These are phyloP conservation scores for Trichoderma guizhouense DNA, from an alignment of 2,329 filamentous ascomycete genomes.

Conservation along the genomic window DNA sequence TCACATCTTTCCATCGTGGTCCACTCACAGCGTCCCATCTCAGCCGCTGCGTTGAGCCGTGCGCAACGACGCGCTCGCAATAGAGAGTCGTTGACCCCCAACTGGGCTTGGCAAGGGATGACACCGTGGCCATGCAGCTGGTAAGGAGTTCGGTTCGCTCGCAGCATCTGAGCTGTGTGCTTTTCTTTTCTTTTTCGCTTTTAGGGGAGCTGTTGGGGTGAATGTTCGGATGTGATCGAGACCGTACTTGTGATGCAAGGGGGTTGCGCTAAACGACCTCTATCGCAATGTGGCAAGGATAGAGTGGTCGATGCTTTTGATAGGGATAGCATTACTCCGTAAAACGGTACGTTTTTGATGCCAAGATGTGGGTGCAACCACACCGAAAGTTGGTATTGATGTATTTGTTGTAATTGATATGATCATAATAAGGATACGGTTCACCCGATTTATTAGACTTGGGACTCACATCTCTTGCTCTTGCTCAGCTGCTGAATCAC, in stretches of 20 bases:
- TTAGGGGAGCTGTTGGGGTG: not conserved
- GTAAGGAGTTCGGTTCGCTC: not conserved
- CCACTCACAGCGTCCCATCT: not conserved
- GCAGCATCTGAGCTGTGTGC: not conserved
- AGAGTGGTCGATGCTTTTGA: not conserved
- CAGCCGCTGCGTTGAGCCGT: not conserved
- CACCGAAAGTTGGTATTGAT: not conserved
- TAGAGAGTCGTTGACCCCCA: not conserved
- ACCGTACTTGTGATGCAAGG: not conserved
- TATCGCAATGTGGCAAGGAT: not conserved
- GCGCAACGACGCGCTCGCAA: not conserved
- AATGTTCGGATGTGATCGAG: not conserved
- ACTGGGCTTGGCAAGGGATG: not conserved
- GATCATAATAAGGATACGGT: not conserved
- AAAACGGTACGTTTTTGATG: not conserved
- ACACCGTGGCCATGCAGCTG: not conserved
- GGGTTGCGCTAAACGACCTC: not conserved
- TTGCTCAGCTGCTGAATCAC: not conserved
- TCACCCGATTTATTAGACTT: not conserved
- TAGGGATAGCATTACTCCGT: not conserved
- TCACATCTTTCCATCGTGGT: not conserved
- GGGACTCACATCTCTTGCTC: not conserved
- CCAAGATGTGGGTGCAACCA: constrained; percentile 12
- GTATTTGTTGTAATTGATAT: not conserved
- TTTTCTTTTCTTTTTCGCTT: not conserved